A percentile compares a stretch with the other conserved stretches of the same genome.
phyloP scores from a whole-genome alignment of 1,284 basidiomycete species.

The Moesziomyces sp. region DNA sequence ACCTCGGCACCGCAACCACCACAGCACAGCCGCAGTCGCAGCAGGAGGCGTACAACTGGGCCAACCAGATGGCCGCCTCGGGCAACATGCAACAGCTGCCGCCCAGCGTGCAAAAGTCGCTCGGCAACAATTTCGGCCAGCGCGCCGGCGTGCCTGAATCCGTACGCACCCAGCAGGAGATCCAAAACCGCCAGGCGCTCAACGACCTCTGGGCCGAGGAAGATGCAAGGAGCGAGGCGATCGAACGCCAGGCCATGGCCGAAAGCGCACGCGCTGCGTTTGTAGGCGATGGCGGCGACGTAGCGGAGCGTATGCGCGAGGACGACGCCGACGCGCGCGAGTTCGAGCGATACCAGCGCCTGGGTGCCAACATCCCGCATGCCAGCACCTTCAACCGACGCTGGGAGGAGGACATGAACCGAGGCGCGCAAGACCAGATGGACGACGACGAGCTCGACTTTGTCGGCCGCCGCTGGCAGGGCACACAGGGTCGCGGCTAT shows the following conservation, averaged over 20 bases:
- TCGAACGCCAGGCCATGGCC: slow-evolving; percentile 33
- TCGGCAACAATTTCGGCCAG: slow-evolving; percentile 15
- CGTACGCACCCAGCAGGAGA: slow-evolving; percentile 22
- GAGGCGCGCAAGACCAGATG: slow-evolving; percentile 17
- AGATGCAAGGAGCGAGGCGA: slow-evolving; percentile 49
- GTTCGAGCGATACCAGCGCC: slow-evolving; percentile 54
- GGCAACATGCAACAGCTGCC: slow-evolving; percentile 33
- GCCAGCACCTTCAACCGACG: slow-evolving; percentile 31
- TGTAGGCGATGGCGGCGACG: slow-evolving; percentile 61
- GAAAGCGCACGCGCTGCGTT: slow-evolving; percentile 38
- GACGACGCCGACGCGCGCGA: slow-evolving; percentile 61
- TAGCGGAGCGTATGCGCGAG: slow-evolving; percentile 57
- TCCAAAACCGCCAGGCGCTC: slow-evolving; percentile 39
- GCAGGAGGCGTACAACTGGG: slow-evolving; percentile 47
- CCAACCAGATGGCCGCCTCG: slow-evolving; percentile 40
- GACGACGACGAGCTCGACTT: slow-evolving; percentile 68
- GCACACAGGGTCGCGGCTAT: slow-evolving; percentile 52
- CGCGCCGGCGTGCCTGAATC: slow-evolving; percentile 14
- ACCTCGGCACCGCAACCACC: neutral
- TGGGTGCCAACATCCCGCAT: slow-evolving; percentile 52
- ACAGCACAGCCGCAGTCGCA: slow-evolving; percentile 30
- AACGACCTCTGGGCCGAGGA: slow-evolving; percentile 66
- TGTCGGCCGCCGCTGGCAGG: slow-evolving; percentile 63
- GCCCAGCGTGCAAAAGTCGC: slow-evolving; percentile 31
- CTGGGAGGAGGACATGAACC: slow-evolving; percentile 57